Base-by-base conservation (phyloP, 768 basidiomycete genomes). In the Clitopilus passeckerianus region DNA sequence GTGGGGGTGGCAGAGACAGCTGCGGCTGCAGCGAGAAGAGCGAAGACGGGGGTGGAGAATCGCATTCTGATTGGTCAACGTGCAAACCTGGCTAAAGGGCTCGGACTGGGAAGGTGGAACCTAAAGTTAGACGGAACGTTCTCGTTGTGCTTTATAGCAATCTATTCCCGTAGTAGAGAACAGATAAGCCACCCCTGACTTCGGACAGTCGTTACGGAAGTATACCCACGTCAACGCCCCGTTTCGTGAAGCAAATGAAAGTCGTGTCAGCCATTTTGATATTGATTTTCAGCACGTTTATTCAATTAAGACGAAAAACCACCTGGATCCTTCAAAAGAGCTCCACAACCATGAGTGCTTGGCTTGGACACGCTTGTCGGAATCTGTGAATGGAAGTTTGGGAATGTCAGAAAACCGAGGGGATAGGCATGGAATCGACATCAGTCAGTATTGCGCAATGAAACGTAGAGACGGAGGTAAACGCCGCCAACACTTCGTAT, bases 41-140 rank as follows among this genome's bases (percentile, higher is more conserved):
- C 44, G 55, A 79, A 68, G 61, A 80, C 62, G 61, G 75, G 56
- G 61, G 73, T 67, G 56, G 74, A 64, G 70, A 79, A 70, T 71
- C 77, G 77, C 78, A 79, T 80, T 54, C 57, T 67, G 33, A 30
- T 12, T 33, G 34, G 57, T 23, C 46, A 35, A 35, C 43, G 43
- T 27, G 46, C 24, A 24, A 53, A 35, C 52, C 34, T 46, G 34
- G 15, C n/a, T 18, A 30, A 30, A 37, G 44, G 56, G 27, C 30
- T n/a, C 35, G 35, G 44, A 50, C 34, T 57, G 57, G 20, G 27
- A 23, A n/a, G 53, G 22, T 54, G 34, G 37, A 41, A 41, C 37
- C 37, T 41, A 41, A 41, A 14, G 37, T 14, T 50, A 50, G 46
- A 50, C 22, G 5, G 18, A 4, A 18, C 3, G n/a, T 12, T 18